These are phyloP conservation scores for Populus trichocarpa DNA, from an alignment of 441 rosid species.

Conservation along the genomic window DNA sequence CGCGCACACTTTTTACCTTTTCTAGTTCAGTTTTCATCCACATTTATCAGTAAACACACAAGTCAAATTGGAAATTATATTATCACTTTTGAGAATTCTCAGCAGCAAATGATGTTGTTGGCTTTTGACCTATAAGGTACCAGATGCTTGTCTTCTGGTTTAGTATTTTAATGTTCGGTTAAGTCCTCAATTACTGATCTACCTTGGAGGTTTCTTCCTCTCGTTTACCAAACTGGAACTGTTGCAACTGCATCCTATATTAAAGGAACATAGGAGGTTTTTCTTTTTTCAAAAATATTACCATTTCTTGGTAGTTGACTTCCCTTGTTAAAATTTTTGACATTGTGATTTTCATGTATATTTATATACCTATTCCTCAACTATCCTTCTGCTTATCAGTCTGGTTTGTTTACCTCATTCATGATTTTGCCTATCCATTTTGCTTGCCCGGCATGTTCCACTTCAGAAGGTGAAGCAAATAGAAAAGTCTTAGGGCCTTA, in stretches of 20 bases:
- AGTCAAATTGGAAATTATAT: neutral
- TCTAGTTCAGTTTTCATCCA: neutral
- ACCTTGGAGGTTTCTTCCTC: neutral
- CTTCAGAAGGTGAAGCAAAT: no score
- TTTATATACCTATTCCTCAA: neutral
- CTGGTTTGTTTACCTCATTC: no score
- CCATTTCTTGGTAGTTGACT: neutral
- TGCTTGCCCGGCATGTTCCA: neutral
- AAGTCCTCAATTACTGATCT: neutral
- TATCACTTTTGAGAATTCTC: neutral
- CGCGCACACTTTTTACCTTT: neutral
- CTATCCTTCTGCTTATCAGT: neutral
- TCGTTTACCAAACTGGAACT: neutral
- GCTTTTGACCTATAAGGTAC: neutral
- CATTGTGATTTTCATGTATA: neutral
- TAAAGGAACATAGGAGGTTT: neutral
- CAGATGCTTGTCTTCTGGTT: neutral
- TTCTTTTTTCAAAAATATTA: neutral
- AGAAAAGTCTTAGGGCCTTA: no score
- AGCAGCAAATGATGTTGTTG: neutral
- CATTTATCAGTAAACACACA: neutral
- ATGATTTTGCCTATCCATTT: neutral
- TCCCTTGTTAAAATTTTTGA: neutral
- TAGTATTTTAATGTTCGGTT: neutral
- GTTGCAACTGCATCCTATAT: neutral